Evolutionary conservation across 306 rosid genomes (phyloP).

Genomic region (Inga oerstediana): DNA sequence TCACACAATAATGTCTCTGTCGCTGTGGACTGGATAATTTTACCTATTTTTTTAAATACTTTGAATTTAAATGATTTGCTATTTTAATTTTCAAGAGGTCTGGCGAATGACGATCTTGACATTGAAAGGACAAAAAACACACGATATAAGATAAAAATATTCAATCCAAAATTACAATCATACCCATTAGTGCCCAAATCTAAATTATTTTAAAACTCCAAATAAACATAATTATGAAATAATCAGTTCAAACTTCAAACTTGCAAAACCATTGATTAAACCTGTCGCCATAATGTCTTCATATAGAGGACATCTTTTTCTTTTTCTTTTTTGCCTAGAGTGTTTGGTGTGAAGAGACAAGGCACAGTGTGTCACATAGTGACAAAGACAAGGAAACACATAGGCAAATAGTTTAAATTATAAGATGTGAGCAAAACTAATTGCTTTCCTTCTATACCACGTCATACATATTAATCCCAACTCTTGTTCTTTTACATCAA

Average conservation of each 20-base stretch:
- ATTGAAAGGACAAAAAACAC: neutral
- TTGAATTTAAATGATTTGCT: neutral
- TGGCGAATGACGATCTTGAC: too few relatives aligned
- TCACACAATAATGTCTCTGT: neutral
- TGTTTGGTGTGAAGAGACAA: neutral
- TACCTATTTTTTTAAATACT: neutral
- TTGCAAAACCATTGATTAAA: neutral
- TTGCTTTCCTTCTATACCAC: constrained; percentile 43
- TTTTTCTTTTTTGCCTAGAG: neutral
- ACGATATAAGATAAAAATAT: too few relatives aligned
- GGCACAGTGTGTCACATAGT: neutral
- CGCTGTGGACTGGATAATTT: neutral
- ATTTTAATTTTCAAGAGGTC: neutral
- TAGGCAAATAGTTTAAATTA: constrained; percentile 12
- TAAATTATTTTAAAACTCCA: too few relatives aligned
- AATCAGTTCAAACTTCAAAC: neutral
- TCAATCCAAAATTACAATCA: neutral
- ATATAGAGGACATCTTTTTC: neutral
- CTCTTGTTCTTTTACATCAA: constrained; percentile 40
- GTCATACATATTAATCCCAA: constrained; percentile 19
- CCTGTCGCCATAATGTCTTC: neutral
- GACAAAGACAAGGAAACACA: neutral
- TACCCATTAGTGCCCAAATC: neutral
- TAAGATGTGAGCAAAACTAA: constrained; percentile 9
- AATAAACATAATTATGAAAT: neutral